Evolutionary conservation across 179 eudicot species (phyloP).

Genomic region (Silene noctiflora): DNA sequence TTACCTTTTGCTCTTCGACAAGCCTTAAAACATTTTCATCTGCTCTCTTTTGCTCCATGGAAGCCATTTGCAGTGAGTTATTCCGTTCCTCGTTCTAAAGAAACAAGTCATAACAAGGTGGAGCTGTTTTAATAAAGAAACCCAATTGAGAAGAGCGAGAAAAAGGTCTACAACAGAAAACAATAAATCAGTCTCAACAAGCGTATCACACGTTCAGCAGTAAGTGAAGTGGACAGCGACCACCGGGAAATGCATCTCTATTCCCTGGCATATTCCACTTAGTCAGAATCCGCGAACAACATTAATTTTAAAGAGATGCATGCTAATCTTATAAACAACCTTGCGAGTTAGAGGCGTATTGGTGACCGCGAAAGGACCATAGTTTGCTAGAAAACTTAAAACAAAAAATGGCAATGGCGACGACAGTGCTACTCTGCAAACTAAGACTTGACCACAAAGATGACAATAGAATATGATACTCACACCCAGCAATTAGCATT

Average conservation of each 20-base stretch:
- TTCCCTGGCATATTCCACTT: background rate
- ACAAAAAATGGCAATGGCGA: background rate
- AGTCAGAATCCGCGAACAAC: background rate
- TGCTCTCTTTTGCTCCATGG: conserved; percentile 76
- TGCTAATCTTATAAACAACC: background rate
- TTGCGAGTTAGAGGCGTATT: background rate
- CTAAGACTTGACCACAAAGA: background rate
- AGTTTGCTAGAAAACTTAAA: background rate
- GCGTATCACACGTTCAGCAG: background rate
- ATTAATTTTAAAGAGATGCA: background rate
- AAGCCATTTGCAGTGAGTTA: conserved; percentile 67
- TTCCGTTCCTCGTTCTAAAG: conserved; percentile 68
- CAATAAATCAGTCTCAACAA: background rate
- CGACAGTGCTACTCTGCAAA: background rate
- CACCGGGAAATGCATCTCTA: background rate
- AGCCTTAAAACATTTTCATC: conserved; percentile 81
- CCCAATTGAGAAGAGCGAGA: background rate
- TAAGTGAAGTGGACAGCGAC: background rate
- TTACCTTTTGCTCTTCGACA: conserved; percentile 90
- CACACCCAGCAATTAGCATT: background rate
- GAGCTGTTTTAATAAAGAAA: background rate
- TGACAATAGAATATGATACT: background rate
- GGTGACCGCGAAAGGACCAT: background rate
- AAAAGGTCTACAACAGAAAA: background rate
- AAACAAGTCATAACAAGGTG: background rate